A percentile compares a stretch with the other conserved stretches of the same genome.
Evolutionary conservation across 495 filamentous ascomycete species (phyloP).

Genomic region (Penicillium canescens): DNA sequence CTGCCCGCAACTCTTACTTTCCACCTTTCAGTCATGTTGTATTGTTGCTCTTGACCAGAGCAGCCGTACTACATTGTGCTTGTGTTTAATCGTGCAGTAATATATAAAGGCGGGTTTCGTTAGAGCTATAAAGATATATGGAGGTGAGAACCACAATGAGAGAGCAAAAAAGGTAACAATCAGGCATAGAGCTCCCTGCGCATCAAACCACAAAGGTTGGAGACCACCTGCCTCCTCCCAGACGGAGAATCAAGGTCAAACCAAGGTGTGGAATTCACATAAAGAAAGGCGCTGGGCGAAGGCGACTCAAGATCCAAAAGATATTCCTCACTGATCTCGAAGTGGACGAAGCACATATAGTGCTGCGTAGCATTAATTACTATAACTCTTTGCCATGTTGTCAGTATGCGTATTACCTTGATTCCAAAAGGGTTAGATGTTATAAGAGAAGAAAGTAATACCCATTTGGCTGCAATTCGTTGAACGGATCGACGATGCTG

Average conservation of each 20-base stretch:
- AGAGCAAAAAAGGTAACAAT: no score
- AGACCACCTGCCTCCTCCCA: constrained; percentile 8
- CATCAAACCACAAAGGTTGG: constrained; percentile 17
- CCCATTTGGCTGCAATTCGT: not conserved
- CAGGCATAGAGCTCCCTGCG: not conserved
- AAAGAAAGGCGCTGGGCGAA: not conserved
- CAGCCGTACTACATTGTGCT: no score
- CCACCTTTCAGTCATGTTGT: no score
- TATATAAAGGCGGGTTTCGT: no score
- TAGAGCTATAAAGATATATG: no score
- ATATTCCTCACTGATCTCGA: constrained; percentile 16
- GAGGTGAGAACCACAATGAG: no score
- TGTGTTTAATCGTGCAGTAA: no score
- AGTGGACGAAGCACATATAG: constrained; percentile 22
- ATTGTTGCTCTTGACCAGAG: no score
- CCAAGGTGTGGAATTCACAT: constrained; percentile 19
- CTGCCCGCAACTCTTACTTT: no score
- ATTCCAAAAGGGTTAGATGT: not conserved
- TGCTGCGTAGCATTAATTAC: constrained; percentile 21
- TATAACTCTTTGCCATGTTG: constrained; percentile 8
- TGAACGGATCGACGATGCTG: not conserved
- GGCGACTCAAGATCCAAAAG: constrained; percentile 8
- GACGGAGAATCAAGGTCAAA: constrained; percentile 10
- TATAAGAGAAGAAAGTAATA: not conserved
- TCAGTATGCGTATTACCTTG: constrained; percentile 4